Base-by-base conservation (phyloP, 352 stramenopile species). In the Chrysophaeum taylorii region DNA sequence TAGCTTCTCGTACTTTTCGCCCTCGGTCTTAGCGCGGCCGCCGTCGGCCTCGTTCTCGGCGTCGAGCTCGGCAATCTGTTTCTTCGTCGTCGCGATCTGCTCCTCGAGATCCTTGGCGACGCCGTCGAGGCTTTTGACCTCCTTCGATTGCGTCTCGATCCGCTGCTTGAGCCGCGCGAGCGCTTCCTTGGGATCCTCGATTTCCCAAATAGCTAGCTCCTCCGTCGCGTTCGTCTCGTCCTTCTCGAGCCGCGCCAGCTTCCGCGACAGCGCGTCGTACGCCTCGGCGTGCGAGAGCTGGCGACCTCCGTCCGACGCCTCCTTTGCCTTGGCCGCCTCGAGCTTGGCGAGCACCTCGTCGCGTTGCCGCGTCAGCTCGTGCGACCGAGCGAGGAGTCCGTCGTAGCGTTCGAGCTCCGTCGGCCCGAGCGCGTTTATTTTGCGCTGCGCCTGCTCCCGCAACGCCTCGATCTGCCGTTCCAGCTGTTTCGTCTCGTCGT, bases 391-490 rank as follows among this genome's bases (percentile, higher is more conserved):
- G 29, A 80, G 60, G 23, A 81, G 70, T 0, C 52, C 57, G 35
- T 86, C 80, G 83, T 93, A 94, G 25, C 82, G 78, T 39, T 88
- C 71, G 18, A 93, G 77, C 73, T 92, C 90, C 18, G 87, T 81
- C n/a, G 89, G 85, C 36, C 87, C 88, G 14, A 94, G 76, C 38
- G 89, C 79, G 69, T 93, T 92, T 74, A 95, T 92, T 75, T 92
- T 91, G 41, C 84, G 82, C 66, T 93, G 79, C 41, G 90, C 84
- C 69, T 89, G 84, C 52, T 80, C 76, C 64, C 89, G 87, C 50
- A 78, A 60, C 25, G 77, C 70, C 29, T 60, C 61, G 25, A 84
- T 81, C 69, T 80, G 70, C 0, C 39, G 62, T 67, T 85, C 77
- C 53, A 93, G 84, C 42, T 89, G 77, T 38, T 81, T 78, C 70